These are phyloP conservation scores for Neostapfia colusana DNA, from an alignment of 176 grass and related monocot species.

Conservation along the genomic window DNA sequence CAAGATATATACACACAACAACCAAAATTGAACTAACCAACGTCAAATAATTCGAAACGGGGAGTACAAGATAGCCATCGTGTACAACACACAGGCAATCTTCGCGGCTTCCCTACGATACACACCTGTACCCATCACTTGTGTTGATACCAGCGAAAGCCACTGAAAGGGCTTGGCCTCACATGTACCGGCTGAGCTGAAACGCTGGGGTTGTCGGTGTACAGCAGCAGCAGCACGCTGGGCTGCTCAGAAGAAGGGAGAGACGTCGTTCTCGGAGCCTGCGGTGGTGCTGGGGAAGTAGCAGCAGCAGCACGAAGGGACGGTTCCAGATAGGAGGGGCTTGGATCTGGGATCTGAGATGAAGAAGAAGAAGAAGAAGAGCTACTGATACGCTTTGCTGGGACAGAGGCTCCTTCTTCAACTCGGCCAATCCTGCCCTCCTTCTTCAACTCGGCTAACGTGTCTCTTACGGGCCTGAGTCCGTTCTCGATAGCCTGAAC, in stretches of 20 bases:
- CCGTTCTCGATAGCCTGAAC: neutral
- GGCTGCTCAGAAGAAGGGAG: neutral
- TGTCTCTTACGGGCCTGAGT: neutral
- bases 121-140: neutral
- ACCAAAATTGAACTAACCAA: too few species aligned
- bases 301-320: neutral
- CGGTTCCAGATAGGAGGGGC: neutral
- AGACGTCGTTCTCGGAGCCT: neutral
- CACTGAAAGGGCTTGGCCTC: constrained; percentile 13
- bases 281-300: neutral
- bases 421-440: neutral
- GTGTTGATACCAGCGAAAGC: constrained; percentile 19
- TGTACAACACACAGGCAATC: neutral
- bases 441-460: neutral
- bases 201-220: neutral
- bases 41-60: too few species aligned
- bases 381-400: neutral
- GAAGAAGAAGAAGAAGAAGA: constrained; percentile 15
- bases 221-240: neutral
- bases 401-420: neutral
- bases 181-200: constrained; percentile 15
- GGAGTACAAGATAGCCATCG: neutral
- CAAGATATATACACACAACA: neutral
- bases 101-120: neutral
- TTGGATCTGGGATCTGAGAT: constrained; percentile 8